Evolutionary conservation across 352 stramenopile genomes (phyloP), one percentile per base, ranked within the genome.

Genomic region (Saprolegnia parasitica): DNA sequence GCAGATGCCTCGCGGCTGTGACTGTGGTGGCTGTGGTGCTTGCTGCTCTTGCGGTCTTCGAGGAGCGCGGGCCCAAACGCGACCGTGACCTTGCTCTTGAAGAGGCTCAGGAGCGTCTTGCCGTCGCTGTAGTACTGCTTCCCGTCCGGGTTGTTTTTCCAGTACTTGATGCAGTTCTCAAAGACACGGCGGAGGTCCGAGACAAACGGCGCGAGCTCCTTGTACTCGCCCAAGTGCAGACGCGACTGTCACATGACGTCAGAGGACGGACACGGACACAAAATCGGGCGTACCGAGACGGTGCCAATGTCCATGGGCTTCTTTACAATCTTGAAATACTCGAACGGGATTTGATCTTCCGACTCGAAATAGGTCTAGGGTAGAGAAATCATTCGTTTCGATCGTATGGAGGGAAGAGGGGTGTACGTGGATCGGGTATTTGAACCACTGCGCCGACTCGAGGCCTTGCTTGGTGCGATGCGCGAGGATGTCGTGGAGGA

Each of bases 401-500:
- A 35, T 29, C 21, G 8, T 66, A 56, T 6, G 18, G 16, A 23
- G 10, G 58, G 40, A 47, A 15, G 26, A n/a, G n/a, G n/a, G n/a
- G 16, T 20, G 54, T 63, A 70, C 63, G 45, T 24, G 75, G 40
- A 95, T 80, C 24, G 86, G 86, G 56, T 93, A 92, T 71, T 95
- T 95, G 61, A 95, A 95, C 86, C 86, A 95, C 58, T 93, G 84
- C 8, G 86, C 86, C 5, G 83, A 93, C 56, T 95, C 86, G 46
- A 89, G 77, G 1, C 84, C 83, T 66, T 87, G 79, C 24, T 24
- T 56, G 20, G 83, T 91, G 26, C 86, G 84, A 37, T 89, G 73
- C 0, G 78, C 83, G 16, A 95, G 75, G 23, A 95, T 80, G 32
- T 93, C 83, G 32, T 95, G 79, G 39, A 93, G 72, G 64, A 95